These are phyloP conservation scores for Tricholoma saponaceum DNA, from an alignment of 768 basidiomycete genomes.

Conservation along the genomic window DNA sequence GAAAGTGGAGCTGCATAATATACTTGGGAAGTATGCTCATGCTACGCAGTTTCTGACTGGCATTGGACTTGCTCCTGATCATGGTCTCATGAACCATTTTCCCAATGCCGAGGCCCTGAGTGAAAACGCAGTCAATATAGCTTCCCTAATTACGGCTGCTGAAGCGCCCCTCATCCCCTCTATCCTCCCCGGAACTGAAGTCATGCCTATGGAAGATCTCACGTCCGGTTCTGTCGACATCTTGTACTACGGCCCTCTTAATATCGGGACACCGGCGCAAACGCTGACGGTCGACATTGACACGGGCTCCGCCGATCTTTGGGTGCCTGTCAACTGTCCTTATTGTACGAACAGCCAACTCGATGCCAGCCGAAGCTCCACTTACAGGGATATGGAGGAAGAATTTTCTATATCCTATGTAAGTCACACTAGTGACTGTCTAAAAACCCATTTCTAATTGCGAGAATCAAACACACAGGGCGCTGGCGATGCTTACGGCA, in stretches of 20 bases:
- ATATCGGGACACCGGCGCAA: slow-evolving; percentile 55
- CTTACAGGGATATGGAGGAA: slow-evolving; percentile 29
- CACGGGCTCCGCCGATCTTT: slow-evolving; percentile 68
- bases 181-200: slow-evolving; percentile 15
- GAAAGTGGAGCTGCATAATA: neutral
- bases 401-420: slow-evolving; percentile 45
- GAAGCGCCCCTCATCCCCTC: slow-evolving; percentile 9
- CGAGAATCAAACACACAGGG: slow-evolving; percentile 33
- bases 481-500: slow-evolving; percentile 47
- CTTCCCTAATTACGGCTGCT: neutral
- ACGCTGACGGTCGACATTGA: slow-evolving; percentile 56
- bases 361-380: slow-evolving; percentile 32
- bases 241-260: slow-evolving; percentile 29
- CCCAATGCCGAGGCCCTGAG: neutral
- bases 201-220: slow-evolving; percentile 21
- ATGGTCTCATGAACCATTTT: neutral
- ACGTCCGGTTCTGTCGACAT: slow-evolving; percentile 20
- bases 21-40: slow-evolving; percentile 3
- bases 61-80: slow-evolving; percentile 1
- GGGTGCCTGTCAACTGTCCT: slow-evolving; percentile 40
- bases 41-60: slow-evolving; percentile 1
- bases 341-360: slow-evolving; percentile 38
- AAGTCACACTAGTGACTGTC: slow-evolving; percentile 6
- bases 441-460: neutral
- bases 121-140: neutral